These are phyloP conservation scores for Pythium periplocum DNA, from an alignment of 352 stramenopile species.

Conservation along the genomic window DNA sequence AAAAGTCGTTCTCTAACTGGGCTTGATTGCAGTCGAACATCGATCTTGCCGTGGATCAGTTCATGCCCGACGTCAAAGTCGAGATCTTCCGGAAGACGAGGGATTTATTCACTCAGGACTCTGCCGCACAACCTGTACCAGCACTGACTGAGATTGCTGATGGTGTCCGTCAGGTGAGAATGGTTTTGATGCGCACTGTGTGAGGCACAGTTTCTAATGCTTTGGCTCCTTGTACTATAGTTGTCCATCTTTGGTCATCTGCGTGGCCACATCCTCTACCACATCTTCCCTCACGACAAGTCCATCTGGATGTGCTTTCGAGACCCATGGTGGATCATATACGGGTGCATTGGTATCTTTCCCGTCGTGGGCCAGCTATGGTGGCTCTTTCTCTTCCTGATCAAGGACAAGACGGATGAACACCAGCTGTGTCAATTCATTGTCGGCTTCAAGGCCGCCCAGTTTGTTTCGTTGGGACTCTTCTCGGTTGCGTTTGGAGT, in stretches of 20 bases:
- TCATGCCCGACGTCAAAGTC: slow-evolving; percentile 87
- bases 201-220: not conserved
- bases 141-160: slow-evolving; percentile 3
- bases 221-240: slow-evolving; percentile 6
- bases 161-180: slow-evolving; percentile 4
- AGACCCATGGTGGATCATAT: slow-evolving; percentile 75
- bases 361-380: slow-evolving; percentile 84
- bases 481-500: slow-evolving; percentile 64
- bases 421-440: slow-evolving; percentile 92
- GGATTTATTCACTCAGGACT: slow-evolving; percentile 57
- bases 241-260: slow-evolving; percentile 37
- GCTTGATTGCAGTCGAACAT: slow-evolving; percentile 36
- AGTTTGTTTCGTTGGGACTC: slow-evolving; percentile 86
- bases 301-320: slow-evolving; percentile 85
- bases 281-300: slow-evolving; percentile 84
- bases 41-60: slow-evolving; percentile 78
- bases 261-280: slow-evolving; percentile 79
- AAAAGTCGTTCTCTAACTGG: too few species aligned
- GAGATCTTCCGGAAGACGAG: slow-evolving; percentile 84
- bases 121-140: slow-evolving; percentile 6
- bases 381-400: slow-evolving; percentile 88
- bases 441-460: slow-evolving; percentile 86
- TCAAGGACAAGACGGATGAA: slow-evolving; percentile 91
- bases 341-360: slow-evolving; percentile 76
- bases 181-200: not conserved